Percentiles rank a stretch among this genome's conserved stretches.
Evolutionary conservation across 2,329 filamentous ascomycete genomes (phyloP).

Genomic region (Neopestalotiopsis clavispora): DNA sequence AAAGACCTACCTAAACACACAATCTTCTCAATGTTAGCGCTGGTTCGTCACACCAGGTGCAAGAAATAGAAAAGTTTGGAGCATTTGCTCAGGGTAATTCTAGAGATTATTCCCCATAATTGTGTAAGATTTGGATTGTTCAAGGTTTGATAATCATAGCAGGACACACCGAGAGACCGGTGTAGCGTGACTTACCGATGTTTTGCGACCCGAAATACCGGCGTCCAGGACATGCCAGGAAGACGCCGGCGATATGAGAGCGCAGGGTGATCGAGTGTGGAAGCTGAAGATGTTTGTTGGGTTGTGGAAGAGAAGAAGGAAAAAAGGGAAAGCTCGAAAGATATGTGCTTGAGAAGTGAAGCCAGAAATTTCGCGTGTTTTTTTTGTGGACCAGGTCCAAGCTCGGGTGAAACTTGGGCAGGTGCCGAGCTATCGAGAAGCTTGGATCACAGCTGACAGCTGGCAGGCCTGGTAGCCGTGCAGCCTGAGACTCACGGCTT

Average conservation of each 20-base stretch:
- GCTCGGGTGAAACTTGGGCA: not conserved
- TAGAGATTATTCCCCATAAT: slow-evolving; percentile 61
- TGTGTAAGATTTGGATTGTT: slow-evolving; percentile 70
- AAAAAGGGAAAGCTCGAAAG: slow-evolving; percentile 7
- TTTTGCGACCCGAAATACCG: not conserved
- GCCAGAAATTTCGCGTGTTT: slow-evolving; percentile 20
- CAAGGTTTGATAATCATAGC: slow-evolving; percentile 50
- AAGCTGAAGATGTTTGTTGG: not conserved
- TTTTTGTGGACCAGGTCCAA: slow-evolving; percentile 13
- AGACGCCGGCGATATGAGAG: not conserved
- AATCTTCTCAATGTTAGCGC: slow-evolving; percentile 21
- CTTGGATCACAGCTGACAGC: not conserved
- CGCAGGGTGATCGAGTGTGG: not conserved
- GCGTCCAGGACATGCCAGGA: not conserved
- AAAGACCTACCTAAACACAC: not conserved
- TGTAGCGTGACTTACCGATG: slow-evolving; percentile 15
- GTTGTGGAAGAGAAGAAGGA: not conserved
- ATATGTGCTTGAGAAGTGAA: slow-evolving; percentile 8
- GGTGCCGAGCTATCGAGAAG: not conserved
- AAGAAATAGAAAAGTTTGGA: not conserved
- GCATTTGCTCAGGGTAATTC: slow-evolving; percentile 61
- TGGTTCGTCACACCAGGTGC: not conserved
- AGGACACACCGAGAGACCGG: slow-evolving; percentile 25
- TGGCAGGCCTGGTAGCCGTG: not conserved
- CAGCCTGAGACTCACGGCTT: not conserved